These are phyloP conservation scores for Millerozyma acaciae DNA, from an alignment of 805 yeast genomes.

Conservation along the genomic window DNA sequence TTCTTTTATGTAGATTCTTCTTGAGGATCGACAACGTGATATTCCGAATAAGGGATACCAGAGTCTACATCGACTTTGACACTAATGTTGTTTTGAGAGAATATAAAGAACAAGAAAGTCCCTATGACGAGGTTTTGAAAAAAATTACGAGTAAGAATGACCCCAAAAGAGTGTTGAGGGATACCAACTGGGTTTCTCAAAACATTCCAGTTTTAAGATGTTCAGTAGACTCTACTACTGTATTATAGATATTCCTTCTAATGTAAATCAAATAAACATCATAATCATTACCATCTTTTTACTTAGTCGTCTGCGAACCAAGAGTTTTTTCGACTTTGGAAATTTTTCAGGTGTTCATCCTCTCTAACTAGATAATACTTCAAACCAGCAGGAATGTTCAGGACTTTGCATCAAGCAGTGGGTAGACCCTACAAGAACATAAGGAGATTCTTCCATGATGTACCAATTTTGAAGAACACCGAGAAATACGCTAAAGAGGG, in stretches of 20 bases:
- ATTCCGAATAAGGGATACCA: slow-evolving; percentile 77
- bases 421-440: too few species aligned
- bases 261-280: too few species aligned
- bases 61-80: slow-evolving; percentile 76
- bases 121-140: slow-evolving; percentile 27
- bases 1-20: slow-evolving; percentile 73
- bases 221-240: slow-evolving; percentile 4
- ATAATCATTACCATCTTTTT: too few species aligned
- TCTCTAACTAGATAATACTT: neutral
- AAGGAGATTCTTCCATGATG: slow-evolving; percentile 52
- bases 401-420: slow-evolving; percentile 1
- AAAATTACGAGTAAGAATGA: slow-evolving; percentile 24
- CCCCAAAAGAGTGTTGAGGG: slow-evolving; percentile 57
- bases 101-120: slow-evolving; percentile 56
- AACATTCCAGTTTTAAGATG: slow-evolving; percentile 43
- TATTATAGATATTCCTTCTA: neutral
- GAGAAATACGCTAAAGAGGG: slow-evolving; percentile 43
- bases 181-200: slow-evolving; percentile 68
- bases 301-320: slow-evolving; percentile 2
- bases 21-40: slow-evolving; percentile 87
- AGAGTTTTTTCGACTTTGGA: neutral
- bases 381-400: slow-evolving; percentile 4
- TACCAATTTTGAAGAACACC: slow-evolving; percentile 51
- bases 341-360: neutral
- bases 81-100: slow-evolving; percentile 67